A percentile compares a stretch with the other conserved stretches of the same genome.
Conservation (phyloP, 768 basidiomycete species). For the Amanita fuliginea region DNA sequence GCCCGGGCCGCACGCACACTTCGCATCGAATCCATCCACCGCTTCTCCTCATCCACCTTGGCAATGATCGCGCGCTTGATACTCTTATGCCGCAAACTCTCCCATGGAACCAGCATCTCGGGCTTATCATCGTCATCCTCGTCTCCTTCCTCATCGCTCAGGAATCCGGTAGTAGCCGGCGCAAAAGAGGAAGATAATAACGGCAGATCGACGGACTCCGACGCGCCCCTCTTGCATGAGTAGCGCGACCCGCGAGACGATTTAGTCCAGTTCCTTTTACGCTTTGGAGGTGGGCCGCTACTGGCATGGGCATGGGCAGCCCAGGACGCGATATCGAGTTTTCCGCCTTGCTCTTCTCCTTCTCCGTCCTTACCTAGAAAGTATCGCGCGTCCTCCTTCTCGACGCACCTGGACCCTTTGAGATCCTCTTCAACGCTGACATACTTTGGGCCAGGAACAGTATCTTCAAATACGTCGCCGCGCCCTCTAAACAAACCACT, state of each 20-base stretch:
- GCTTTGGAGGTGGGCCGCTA: too few species aligned
- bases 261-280: too few species aligned
- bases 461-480: constrained; percentile 13
- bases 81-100: constrained; percentile 35
- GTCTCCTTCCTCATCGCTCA: constrained; percentile 11
- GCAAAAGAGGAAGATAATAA: too few species aligned
- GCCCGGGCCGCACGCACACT: constrained; percentile 12
- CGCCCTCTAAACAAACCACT: neutral
- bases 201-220: too few species aligned
- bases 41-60: constrained; percentile 24
- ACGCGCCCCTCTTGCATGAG: too few species aligned
- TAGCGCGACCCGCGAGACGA: too few species aligned
- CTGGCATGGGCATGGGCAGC: too few species aligned
- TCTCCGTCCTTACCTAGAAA: too few species aligned
- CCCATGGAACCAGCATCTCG: constrained; percentile 22
- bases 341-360: too few species aligned
- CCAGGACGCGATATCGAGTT: too few species aligned
- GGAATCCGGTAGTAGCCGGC: too few species aligned
- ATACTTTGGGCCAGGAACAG: constrained; percentile 14
- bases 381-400: neutral
- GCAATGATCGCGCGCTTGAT: constrained; percentile 42
- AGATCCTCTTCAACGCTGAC: constrained; percentile 5
- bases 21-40: constrained; percentile 21
- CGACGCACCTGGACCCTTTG: constrained; percentile 1
- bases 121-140: neutral